Base-by-base conservation (phyloP, 1,284 basidiomycete genomes). In the Wolfiporia cocos region DNA sequence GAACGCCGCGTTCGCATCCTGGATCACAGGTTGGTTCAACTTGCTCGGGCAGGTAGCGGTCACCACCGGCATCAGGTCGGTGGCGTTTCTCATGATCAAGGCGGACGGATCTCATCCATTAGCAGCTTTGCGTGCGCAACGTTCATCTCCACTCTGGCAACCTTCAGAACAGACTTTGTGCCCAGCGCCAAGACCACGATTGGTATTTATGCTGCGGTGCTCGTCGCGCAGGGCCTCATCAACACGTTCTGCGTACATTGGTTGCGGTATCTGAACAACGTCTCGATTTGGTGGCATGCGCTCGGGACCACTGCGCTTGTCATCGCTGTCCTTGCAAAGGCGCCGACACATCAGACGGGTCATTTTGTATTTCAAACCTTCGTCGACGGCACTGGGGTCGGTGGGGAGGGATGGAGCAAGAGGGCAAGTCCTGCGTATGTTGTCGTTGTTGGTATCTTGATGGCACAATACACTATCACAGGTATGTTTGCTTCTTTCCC, bases 1-100 rank as follows among this genome's bases (percentile, higher is more conserved):
- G 50, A 56, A 73, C 34, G 78, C 81, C 3, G 65, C 81, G 1
- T 64, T 84, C 19, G 77, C 79, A 2, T 84, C 81, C 2, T 85
- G 81, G 81, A 69, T 82, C 21, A 79, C 76, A 6, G 79, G 79
- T 11, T 83, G 80, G 81, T 86, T 86, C 63, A 88, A 88, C 57
- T 64, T 87, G 12, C 66, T 85, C 3, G 82, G 82, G 2, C 84
- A 86, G 60, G 83, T 86, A 0, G 83, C 83, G 1, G 78, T 86
- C 5, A 87, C 84, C 0, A 85, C 82, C 10, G 82, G 83, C 22
- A 85, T 85, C 55, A 78, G 74, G 76, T 78, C 36, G 4, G 47
- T 36, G 18, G 20, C 15, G 2, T 24, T 20, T 18, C 28, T 34
- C 6, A 17, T 17, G 5, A 36, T 4, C 6, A 14, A 14, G 19